A percentile compares a stretch with the other conserved stretches of the same genome.
These are phyloP conservation scores for Exophiala xenobiotica DNA, from an alignment of 2,329 filamentous ascomycete genomes.

Conservation along the genomic window DNA sequence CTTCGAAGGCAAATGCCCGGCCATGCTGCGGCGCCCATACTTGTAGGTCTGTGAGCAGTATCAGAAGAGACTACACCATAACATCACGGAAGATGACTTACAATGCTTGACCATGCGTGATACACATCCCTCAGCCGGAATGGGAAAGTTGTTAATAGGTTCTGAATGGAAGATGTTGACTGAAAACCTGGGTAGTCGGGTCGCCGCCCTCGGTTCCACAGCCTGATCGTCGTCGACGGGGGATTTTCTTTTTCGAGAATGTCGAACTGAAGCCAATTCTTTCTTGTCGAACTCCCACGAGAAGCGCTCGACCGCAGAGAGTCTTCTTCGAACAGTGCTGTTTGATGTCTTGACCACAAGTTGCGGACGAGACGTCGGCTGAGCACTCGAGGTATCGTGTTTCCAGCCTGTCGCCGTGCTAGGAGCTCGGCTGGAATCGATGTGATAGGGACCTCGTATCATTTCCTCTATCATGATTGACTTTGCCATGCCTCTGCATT, in stretches of 20 bases:
- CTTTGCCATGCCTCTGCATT: constrained; percentile 14
- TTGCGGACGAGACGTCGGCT: constrained; percentile 8
- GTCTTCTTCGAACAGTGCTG: constrained; percentile 2
- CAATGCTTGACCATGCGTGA: constrained; percentile 23
- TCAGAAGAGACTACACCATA: neutral
- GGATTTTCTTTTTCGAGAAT: constrained; percentile 15
- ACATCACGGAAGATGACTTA: constrained; percentile 1
- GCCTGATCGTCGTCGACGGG: constrained; percentile 14
- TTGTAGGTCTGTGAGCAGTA: constrained; percentile 11
- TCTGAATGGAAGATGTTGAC: constrained; percentile 23
- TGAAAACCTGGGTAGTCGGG: constrained; percentile 17
- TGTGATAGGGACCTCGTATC: neutral
- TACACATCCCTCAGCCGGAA: constrained; percentile 18
- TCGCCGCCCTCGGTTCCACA: constrained; percentile 2
- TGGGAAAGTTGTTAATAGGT: constrained; percentile 19
- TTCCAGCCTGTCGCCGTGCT: neutral
- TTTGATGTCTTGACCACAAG: constrained; percentile 15
- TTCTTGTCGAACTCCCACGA: constrained; percentile 13
- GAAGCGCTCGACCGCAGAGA: constrained; percentile 5
- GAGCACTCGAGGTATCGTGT: constrained; percentile 4
- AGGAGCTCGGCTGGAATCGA: neutral
- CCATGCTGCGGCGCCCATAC: constrained; percentile 23
- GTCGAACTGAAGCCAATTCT: constrained; percentile 7
- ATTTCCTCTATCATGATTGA: constrained; percentile 20
- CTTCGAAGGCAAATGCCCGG: constrained; percentile 19